Base-by-base conservation (phyloP, 768 basidiomycete species). In the Russula olivacea region DNA sequence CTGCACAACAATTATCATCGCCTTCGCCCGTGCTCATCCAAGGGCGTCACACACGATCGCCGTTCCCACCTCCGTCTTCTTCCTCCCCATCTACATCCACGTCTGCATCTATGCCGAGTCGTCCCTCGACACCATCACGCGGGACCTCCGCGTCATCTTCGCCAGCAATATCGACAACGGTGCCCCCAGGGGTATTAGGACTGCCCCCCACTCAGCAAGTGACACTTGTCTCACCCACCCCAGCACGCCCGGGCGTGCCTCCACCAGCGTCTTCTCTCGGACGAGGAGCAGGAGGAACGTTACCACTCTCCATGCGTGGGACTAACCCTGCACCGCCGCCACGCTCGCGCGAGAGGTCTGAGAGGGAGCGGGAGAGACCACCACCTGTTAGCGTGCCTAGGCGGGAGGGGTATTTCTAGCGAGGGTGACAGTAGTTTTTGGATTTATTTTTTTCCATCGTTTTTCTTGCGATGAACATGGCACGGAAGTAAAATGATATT, bases 371-470 rank as follows among this genome's bases (percentile, higher is more conserved):
- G 7, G 64, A 76, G 64, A 78, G 81, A 23, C 77, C 81, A 21
- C 79, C 82, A 4, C 81, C 79, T 4, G 76, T 81, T 2, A 81
- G 80, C 23, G 73, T 83, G 50, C 81, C 83, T 25, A 80, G 77
- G 67, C 76, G 81, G 51, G 84, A 85, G 49, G 84, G 84, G 83
- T 87, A 84, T 80, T 87, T 70, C 86, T 72, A 79, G 43, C 36
- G 23, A 21, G n/a, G 50, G 28, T 28, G 25, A 9, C 11, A 8
- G 11, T 62, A 9, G 9, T 12, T 23, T 11, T 55, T 28, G n/a
- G 28, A 15, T 51, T 0, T 4, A n/a, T 21, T 2, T 23, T 28
- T 30, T 2, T 25, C 0, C 38, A 3, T 15, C 23, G 15, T 25
- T 19, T 28, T 47, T 11, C 4, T 40, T 25, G 30, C 50, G 4